phyloP scores from a whole-genome alignment of 2,329 filamentous ascomycete genomes.

The Arthrobotrys entomopaga region DNA sequence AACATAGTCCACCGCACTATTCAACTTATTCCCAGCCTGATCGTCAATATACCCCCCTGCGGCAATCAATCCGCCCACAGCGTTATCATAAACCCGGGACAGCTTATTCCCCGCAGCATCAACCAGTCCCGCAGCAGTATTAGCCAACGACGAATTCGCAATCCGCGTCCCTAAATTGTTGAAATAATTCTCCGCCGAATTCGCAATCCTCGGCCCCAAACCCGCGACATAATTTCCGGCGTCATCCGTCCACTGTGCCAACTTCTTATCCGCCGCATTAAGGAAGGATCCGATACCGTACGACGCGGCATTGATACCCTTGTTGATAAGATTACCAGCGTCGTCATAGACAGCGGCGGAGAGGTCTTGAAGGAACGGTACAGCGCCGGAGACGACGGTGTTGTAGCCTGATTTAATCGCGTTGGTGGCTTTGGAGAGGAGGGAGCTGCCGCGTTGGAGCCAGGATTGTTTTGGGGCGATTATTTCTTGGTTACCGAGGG shows the following conservation, averaged over 20 bases:
- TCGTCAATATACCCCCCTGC: not conserved
- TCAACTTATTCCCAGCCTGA: slow-evolving; percentile 2
- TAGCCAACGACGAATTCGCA: not conserved
- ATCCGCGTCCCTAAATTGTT: not conserved
- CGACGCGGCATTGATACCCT: not conserved
- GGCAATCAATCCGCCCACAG: not conserved
- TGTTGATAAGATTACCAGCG: slow-evolving; percentile 6
- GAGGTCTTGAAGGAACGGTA: slow-evolving; percentile 2
- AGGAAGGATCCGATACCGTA: not conserved
- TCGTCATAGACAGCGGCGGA: slow-evolving; percentile 4
- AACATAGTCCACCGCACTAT: slow-evolving; percentile 18
- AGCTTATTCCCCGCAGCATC: not conserved
- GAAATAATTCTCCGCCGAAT: not conserved
- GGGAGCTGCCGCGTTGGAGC: slow-evolving; percentile 23
- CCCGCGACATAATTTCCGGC: not conserved
- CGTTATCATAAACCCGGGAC: not conserved
- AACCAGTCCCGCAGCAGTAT: not conserved
- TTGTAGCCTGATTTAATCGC: slow-evolving; percentile 1
- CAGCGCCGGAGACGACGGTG: not conserved
- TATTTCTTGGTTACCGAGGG: slow-evolving; percentile 27
- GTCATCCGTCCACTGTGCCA: not conserved
- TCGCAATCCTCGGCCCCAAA: not conserved
- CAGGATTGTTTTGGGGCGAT: slow-evolving; percentile 30
- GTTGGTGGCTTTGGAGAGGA: slow-evolving; percentile 20
- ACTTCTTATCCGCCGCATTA: not conserved